These are phyloP conservation scores for Otatea glauca DNA, from an alignment of 176 grass and related monocot species.

Conservation along the genomic window DNA sequence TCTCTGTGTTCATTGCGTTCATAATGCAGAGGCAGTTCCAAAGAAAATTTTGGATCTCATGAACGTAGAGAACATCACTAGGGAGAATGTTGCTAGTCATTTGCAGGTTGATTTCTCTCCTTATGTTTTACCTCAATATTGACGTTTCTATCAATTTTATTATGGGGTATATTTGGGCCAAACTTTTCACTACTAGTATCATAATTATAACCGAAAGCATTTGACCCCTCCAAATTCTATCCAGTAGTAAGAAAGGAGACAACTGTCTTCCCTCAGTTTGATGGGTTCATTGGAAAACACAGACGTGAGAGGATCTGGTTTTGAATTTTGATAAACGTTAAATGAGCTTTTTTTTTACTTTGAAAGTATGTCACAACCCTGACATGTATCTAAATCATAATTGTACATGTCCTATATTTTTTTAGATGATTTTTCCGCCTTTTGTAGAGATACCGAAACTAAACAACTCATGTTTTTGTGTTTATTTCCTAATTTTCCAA, in stretches of 20 bases:
- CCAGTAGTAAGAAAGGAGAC: not conserved
- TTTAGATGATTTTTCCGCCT: not conserved
- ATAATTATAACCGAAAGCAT: not conserved
- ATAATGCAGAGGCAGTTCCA: constrained; percentile 80
- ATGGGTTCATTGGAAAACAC: not conserved
- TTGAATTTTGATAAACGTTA: not conserved
- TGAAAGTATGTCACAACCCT: not conserved
- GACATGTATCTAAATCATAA: not conserved
- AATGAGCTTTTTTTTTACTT: not conserved
- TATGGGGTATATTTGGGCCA: not conserved
- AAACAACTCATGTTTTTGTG: constrained; percentile 1
- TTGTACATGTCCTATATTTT: not conserved
- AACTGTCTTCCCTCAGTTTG: not conserved
- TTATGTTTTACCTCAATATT: not conserved
- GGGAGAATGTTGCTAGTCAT: constrained; percentile 98
- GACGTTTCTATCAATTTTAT: constrained; percentile 10
- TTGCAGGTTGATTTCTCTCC: constrained; percentile 61
- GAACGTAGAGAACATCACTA: constrained; percentile 84
- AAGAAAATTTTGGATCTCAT: constrained; percentile 93
- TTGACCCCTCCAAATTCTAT: not conserved
- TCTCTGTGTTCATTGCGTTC: not conserved
- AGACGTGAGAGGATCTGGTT: constrained; percentile 22
- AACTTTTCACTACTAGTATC: not conserved
- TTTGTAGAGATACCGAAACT: not conserved
- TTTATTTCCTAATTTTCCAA: constrained; percentile 16